Percentiles rank a stretch among this genome's conserved stretches.
Evolutionary conservation across 768 basidiomycete genomes (phyloP).

Genomic region (Serendipita sp.): DNA sequence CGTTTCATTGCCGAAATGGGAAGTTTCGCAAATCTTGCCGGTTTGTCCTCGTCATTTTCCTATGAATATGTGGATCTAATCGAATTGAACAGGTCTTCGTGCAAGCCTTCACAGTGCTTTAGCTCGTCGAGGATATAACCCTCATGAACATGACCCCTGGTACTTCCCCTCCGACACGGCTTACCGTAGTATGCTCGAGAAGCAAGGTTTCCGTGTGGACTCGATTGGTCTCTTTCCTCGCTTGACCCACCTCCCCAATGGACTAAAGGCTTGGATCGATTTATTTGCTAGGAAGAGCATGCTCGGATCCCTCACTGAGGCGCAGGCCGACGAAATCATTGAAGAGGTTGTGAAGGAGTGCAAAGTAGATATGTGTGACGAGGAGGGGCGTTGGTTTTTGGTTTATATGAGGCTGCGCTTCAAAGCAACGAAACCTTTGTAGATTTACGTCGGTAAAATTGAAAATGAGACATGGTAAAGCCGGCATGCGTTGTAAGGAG

Average conservation of each 20-base stretch:
- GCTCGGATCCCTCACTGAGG: slow-evolving; percentile 26
- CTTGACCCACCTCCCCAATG: slow-evolving; percentile 34
- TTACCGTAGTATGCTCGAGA: slow-evolving; percentile 43
- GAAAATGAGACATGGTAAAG: no score
- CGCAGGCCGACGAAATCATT: no score
- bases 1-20: slow-evolving; percentile 65
- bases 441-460: slow-evolving; percentile 18
- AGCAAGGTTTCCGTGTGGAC: slow-evolving; percentile 38
- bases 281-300: slow-evolving; percentile 50
- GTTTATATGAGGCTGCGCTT: no score
- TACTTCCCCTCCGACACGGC: slow-evolving; percentile 62
- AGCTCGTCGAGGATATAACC: slow-evolving; percentile 37
- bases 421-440: no score
- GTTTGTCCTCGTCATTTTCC: not conserved
- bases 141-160: slow-evolving; percentile 57
- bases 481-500: no score
- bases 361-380: slow-evolving; percentile 30
- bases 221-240: slow-evolving; percentile 41
- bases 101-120: slow-evolving; percentile 38
- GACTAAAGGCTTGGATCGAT: slow-evolving; percentile 47
- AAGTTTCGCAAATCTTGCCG: slow-evolving; percentile 42
- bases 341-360: slow-evolving; percentile 29
- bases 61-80: no score
- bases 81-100: slow-evolving; percentile 21
- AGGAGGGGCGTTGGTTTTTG: no score